Base-by-base conservation (phyloP, 2,329 filamentous ascomycete species). In the Ophiostoma sp. region DNA sequence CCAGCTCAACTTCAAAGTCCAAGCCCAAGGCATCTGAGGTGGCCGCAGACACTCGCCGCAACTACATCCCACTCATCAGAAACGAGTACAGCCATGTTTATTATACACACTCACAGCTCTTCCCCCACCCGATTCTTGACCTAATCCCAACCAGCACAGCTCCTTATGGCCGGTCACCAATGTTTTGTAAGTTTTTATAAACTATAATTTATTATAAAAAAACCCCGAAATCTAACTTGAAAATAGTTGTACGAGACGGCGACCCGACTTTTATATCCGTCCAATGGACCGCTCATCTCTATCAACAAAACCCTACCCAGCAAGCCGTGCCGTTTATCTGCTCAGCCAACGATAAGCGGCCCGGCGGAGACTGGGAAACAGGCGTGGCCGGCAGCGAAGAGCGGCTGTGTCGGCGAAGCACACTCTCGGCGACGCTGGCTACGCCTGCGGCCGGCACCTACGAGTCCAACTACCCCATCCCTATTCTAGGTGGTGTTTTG, bases 321-420 rank as follows among this genome's bases (percentile, higher is more conserved):
- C 4, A 75, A 80, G 52, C 78, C 80, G 84, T 91, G 70, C 87
- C 89, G 0, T 88, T 92, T 71, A 86, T 92, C 72, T 92, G 90
- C 74, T 86, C 88, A 70, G 91, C 91, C 67, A 92, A 93, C 79
- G 90, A 93, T 77, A 90, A 89, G 76, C 84, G 89, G 52, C 85
- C 90, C 0, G 91, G 91, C 11, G 91, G 91, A n/a, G 90, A 93
- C 76, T 94, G 91, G 91, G 90, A 93, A 69, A 78, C 82, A 48
- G 85, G 85, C 11, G 80, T 85, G 15, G 83, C 86, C 74, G 87
- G 87, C 41, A 88, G 87, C 68, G 88, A 91, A 80, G 91, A 93
- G 78, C 89, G 89, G 74, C 84, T 94, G 52, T 91, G 90, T 76
- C 85, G 90, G 72, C 84, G 91, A 74, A 92, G 89, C 80, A 93